These are phyloP conservation scores for Pilaira anomala DNA, from an alignment of 192 early-diverging fungal species.

Conservation along the genomic window DNA sequence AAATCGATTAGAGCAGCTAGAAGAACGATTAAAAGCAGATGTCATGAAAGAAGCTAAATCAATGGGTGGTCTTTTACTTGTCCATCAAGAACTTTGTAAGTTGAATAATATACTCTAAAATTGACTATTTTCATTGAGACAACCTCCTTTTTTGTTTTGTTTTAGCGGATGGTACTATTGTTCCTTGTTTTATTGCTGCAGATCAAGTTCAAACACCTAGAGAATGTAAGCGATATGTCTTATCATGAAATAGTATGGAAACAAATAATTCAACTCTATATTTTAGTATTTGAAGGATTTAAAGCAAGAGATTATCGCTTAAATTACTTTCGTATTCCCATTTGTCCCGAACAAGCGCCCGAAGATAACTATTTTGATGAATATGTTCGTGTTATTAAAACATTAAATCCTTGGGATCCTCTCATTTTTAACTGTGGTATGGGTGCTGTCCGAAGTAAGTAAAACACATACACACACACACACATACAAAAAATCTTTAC, in stretches of 20 bases:
- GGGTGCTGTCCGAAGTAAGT: conserved; percentile 57
- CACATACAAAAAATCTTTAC: too few species aligned
- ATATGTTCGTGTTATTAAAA: conserved; percentile 50
- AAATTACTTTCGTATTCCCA: conserved; percentile 57
- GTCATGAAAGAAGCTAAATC: conserved; percentile 44
- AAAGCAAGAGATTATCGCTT: conserved; percentile 45
- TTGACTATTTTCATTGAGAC: background rate
- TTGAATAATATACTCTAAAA: background rate
- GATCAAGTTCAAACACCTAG: conserved; percentile 52
- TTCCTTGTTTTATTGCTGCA: conserved; percentile 58
- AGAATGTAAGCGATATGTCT: conserved; percentile 47
- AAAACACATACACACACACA: background rate
- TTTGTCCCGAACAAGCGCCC: conserved; percentile 56
- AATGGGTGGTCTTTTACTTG: conserved; percentile 52
- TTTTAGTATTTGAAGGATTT: conserved; percentile 48
- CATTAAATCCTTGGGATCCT: conserved; percentile 35
- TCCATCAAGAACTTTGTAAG: conserved; percentile 56
- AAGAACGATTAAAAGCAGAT: conserved; percentile 58
- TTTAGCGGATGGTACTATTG: conserved; percentile 40
- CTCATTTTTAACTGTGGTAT: conserved; percentile 66
- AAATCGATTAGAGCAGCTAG: conserved; percentile 53
- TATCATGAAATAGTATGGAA: too few species aligned
- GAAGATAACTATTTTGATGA: conserved; percentile 61
- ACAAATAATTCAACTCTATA: background rate
- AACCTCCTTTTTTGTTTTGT: background rate